Base-by-base conservation (phyloP, 768 basidiomycete genomes). In the Galerina marginata region DNA sequence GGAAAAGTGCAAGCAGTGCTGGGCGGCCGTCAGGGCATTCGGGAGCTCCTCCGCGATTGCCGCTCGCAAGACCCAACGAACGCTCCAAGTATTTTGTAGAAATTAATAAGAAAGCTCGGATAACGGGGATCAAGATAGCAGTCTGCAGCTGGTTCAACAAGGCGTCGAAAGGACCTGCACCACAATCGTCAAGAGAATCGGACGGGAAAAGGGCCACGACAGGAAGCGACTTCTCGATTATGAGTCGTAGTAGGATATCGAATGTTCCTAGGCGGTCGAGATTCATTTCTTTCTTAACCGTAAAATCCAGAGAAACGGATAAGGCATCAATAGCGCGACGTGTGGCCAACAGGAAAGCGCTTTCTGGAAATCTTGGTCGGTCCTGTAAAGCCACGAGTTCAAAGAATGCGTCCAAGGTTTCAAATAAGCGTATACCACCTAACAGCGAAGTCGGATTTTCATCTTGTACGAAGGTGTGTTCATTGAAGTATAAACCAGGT, bases 301-400 rank as follows among this genome's bases (percentile, higher is more conserved):
- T 61, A 2, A 37, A 58, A 14, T 65, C 47, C 20, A 70, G 56
- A 36, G 45, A 50, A 51, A 47, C 23, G 59, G 63, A 56, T 57
- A 77, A 40, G 5, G 72, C 69, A 40, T 76, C 71, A 10, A 79
- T 57, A 16, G 68, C 63, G 9, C 74, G 76, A 23, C 65, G 62
- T 36, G 72, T 71, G 14, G 67, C 70, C 33, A 74, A 70, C 16
- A 72, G 42, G 36, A 78, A 66, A 6, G 72, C 61, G 3, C 62
- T 63, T 48, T 61, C 55, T 45, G 71, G 70, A 51, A 69, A 61
- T 16, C 62, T 60, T 51, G 72, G 65, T 10, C 55, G 50, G 9
- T 36, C 49, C 20, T 68, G 54, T 14, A 71, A 54, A 33, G 72
- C 65, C 23, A 64, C 66, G 36, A 77, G 61, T 51, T 69, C 72